Evolutionary conservation across 2,329 filamentous ascomycete species (phyloP), one percentile per base, ranked within the genome.

Genomic region (Nemania sp.): DNA sequence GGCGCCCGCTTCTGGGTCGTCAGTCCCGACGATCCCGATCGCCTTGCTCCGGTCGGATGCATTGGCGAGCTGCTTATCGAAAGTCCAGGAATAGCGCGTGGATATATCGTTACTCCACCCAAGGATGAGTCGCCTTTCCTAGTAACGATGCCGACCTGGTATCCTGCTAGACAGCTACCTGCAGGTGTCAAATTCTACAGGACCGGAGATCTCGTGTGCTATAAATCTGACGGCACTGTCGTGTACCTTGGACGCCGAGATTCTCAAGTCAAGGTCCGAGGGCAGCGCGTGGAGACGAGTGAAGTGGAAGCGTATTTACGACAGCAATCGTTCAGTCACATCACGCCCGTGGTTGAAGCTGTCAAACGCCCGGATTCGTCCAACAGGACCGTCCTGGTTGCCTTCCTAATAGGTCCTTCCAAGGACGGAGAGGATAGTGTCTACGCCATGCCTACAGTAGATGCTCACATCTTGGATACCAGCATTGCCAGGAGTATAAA

Each of bases 231-330:
- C 37, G 52, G 52, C 5, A 48, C 14, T 6, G 15, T 55, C 5
- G 9, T 24, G 9, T 51, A 33, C 30, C 34, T 51, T 12, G 52
- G 52, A 22, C 47, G 52, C 11, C 6, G 34, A 22, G 52, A 55
- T 28, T 39, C 28, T 14, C 52, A 55, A 26, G 52, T 55, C 15
- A 55, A 55, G 52, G 47, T 55, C 15, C 26, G 30, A 7, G 52
- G 52, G 8, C 52, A 55, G 42, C 47, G 52, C 8, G 42, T 55
- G 3, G 52, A 55, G 36, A 31, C 31, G 6, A 19, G 37, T 36
- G 52, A 51, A 26, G 47, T 55, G 6, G 52, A 55, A 49, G 31
- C 39, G 19, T 12, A 40, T 40, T 26, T 54, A 37, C 39, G 51
- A 33, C 11, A 44, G 14, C 39, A 49, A 37, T 49, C 19, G 34